A percentile compares a stretch with the other conserved stretches of the same genome.
Evolutionary conservation across 768 basidiomycete species (phyloP).

Genomic region (Mycena latifolia): DNA sequence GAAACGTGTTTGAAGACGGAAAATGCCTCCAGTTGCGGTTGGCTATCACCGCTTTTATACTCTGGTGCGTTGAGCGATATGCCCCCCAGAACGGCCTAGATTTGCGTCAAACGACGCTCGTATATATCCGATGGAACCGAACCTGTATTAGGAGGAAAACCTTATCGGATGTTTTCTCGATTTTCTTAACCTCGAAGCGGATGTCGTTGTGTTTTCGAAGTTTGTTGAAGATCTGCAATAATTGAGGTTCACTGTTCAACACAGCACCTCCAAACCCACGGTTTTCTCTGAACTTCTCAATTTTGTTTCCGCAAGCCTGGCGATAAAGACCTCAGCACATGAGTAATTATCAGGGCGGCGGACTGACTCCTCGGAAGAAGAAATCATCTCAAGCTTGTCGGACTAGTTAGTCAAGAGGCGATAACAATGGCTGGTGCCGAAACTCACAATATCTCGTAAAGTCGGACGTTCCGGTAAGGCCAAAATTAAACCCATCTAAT

Average conservation of each 20-base stretch:
- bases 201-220: constrained; percentile 82
- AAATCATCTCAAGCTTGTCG: constrained; percentile 72
- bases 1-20: constrained; percentile 80
- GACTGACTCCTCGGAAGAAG: constrained; percentile 74
- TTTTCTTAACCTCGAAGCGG: constrained; percentile 78
- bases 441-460: constrained; percentile 76
- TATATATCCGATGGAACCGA: not conserved
- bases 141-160: constrained; percentile 87
- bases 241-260: not conserved
- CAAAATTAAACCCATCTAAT: constrained; percentile 79
- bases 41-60: constrained; percentile 78
- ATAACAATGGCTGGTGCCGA: not conserved
- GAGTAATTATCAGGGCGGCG: not conserved
- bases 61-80: constrained; percentile 78
- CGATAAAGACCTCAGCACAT: not conserved
- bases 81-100: constrained; percentile 77
- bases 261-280: constrained; percentile 48
- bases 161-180: constrained; percentile 82
- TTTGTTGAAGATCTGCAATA: constrained; percentile 68
- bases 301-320: constrained; percentile 76
- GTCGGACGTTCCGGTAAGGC: constrained; percentile 66
- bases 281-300: constrained; percentile 83
- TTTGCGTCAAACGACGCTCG: constrained; percentile 18
- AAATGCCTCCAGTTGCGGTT: constrained; percentile 77
- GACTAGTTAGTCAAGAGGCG: constrained; percentile 8